A percentile compares a stretch with the other conserved stretches of the same genome.
These are phyloP conservation scores for Glomus cerebriforme DNA, from an alignment of 192 early-diverging fungal genomes.

Conservation along the genomic window DNA sequence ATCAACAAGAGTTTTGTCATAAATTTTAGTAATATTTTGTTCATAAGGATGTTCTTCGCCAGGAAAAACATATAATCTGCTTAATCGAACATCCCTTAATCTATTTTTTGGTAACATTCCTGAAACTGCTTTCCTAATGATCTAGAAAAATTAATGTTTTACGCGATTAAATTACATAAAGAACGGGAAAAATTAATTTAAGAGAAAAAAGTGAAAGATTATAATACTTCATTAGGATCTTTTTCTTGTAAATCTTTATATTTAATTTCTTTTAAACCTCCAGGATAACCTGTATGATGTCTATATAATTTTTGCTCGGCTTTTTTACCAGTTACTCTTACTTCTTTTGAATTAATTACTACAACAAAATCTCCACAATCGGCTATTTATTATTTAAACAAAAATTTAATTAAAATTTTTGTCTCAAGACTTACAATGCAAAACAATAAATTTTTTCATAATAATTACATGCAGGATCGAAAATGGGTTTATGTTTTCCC, in stretches of 20 bases:
- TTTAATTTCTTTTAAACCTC: constrained; percentile 79
- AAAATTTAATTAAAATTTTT: background rate
- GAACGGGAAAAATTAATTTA: background rate
- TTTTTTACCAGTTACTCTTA: constrained; percentile 82
- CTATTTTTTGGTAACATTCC: constrained; percentile 96
- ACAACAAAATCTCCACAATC: constrained; percentile 98
- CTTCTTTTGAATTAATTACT: constrained; percentile 85
- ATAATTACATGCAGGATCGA: constrained; percentile 75
- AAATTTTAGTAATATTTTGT: constrained; percentile 79
- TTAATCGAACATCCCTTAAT: constrained; percentile 75
- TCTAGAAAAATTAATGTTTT: constrained; percentile 4
- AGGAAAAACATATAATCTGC: constrained; percentile 80
- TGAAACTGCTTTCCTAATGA: constrained; percentile 87
- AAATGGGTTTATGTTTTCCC: constrained; percentile 97
- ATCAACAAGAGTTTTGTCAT: constrained; percentile 48
- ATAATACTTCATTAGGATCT: constrained; percentile 68
- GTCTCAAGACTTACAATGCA: no score
- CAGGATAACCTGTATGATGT: constrained; percentile 84
- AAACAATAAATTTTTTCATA: background rate
- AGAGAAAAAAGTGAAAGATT: background rate
- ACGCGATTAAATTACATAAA: background rate
- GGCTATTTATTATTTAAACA: constrained; percentile 50
- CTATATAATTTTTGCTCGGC: constrained; percentile 83
- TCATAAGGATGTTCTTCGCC: constrained; percentile 86
- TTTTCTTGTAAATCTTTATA: constrained; percentile 75